A percentile compares a stretch with the other conserved stretches of the same genome.
Conservation (phyloP, 78 protist genomes). For the Diacronema lutheri region DNA sequence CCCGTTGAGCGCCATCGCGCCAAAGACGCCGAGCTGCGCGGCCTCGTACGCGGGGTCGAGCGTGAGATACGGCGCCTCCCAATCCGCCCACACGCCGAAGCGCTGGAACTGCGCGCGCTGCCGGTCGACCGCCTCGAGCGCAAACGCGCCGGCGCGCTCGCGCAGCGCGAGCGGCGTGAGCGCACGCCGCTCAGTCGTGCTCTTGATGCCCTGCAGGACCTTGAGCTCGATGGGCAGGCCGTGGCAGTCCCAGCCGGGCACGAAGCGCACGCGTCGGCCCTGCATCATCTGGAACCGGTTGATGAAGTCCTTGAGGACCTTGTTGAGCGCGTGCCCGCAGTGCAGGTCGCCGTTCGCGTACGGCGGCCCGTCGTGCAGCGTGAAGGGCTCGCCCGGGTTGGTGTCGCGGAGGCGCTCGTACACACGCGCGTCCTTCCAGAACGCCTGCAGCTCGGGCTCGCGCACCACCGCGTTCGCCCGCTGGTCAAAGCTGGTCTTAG, state of each 20-base stretch:
- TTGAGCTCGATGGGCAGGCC: slow-evolving; percentile 93
- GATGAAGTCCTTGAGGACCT: slow-evolving; percentile 79
- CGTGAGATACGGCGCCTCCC: slow-evolving; percentile 41
- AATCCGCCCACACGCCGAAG: slow-evolving; percentile 32
- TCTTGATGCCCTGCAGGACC: slow-evolving; percentile 51
- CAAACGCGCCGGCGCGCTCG: slow-evolving; percentile 10
- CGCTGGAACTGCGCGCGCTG: slow-evolving; percentile 15
- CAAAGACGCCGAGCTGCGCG: slow-evolving; percentile 60
- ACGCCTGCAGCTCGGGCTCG: slow-evolving; percentile 37
- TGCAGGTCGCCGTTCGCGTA: slow-evolving; percentile 90
- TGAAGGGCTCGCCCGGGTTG: slow-evolving; percentile 30
- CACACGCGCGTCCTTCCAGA: background rate
- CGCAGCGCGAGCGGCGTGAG: slow-evolving; percentile 33
- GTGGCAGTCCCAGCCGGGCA: slow-evolving; percentile 94
- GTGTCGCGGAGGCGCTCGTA: background rate
- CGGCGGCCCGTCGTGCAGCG: slow-evolving; percentile 96
- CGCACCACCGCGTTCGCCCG: slow-evolving; percentile 23
- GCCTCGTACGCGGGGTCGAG: slow-evolving; percentile 69
- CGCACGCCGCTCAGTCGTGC: background rate
- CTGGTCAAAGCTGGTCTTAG: slow-evolving; percentile 9
- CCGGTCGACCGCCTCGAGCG: background rate
- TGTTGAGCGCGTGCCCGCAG: slow-evolving; percentile 48
- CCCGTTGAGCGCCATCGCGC: slow-evolving; percentile 63
- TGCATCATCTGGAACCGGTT: slow-evolving; percentile 60
- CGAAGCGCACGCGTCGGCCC: slow-evolving; percentile 44